Percentiles rank a stretch among this genome's conserved stretches.
Evolutionary conservation across 202 grass and related monocot species (phyloP).

Genomic region (Cymbopogon flexuosus): DNA sequence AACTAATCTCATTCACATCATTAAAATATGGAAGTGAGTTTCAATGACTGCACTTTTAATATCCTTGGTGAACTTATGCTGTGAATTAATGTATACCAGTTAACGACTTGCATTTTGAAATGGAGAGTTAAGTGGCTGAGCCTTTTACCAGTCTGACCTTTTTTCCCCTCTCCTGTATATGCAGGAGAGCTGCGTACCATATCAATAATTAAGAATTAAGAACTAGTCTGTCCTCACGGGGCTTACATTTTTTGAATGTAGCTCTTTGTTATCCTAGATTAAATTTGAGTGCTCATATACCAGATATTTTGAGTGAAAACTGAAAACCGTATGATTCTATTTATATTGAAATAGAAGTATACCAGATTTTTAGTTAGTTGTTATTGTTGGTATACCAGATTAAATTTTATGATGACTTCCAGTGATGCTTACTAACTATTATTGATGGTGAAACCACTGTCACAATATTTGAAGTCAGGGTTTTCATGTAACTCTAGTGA

Average conservation of each 20-base stretch:
- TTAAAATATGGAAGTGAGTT: neutral
- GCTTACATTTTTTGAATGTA: neutral
- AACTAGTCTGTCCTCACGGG: neutral
- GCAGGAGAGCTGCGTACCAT: neutral
- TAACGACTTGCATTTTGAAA: neutral
- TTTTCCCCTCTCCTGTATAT: too few relatives aligned
- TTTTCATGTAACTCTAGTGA: neutral
- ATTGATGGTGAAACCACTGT: neutral
- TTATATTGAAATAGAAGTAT: neutral
- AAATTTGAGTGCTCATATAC: neutral
- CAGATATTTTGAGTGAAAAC: neutral
- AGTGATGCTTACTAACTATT: neutral
- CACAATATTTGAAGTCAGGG: neutral
- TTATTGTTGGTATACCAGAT: neutral
- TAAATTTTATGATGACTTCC: neutral
- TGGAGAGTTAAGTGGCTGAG: neutral
- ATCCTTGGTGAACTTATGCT: neutral
- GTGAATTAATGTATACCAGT: neutral
- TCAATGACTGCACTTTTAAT: neutral
- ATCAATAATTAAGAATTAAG: neutral
- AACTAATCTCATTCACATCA: neutral
- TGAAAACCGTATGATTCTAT: neutral
- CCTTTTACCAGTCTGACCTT: neutral
- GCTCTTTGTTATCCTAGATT: neutral
- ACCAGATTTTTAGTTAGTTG: neutral